Conservation (phyloP, 2,329 filamentous ascomycete genomes). For the Chaetoscypha palmicola region DNA sequence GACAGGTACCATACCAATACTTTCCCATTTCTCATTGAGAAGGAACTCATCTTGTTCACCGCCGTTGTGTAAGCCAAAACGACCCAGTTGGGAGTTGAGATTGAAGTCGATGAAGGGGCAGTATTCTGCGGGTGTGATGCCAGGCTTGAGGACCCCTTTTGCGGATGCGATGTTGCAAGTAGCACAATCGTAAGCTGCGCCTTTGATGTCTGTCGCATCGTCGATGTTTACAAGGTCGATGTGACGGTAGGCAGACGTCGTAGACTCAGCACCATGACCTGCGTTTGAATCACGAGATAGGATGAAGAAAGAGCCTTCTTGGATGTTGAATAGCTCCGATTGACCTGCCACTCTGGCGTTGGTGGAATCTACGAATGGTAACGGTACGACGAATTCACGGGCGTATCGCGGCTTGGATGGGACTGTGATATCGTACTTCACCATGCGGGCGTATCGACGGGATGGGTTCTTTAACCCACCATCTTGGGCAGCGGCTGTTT, state of each 20-base stretch:
- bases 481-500: constrained; percentile 57
- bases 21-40: constrained; percentile 75
- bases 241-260: constrained; percentile 56
- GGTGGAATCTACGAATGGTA: constrained; percentile 48
- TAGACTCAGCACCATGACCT: constrained; percentile 48
- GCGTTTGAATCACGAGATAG: constrained; percentile 55
- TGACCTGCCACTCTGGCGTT: constrained; percentile 53
- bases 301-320: constrained; percentile 57
- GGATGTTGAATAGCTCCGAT: constrained; percentile 60
- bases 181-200: constrained; percentile 33
- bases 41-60: constrained; percentile 50
- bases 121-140: constrained; percentile 51
- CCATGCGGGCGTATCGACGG: constrained; percentile 51
- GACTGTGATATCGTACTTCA: constrained; percentile 55
- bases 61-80: constrained; percentile 64
- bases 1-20: constrained; percentile 54
- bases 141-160: constrained; percentile 45
- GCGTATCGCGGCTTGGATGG: constrained; percentile 39
- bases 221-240: constrained; percentile 62
- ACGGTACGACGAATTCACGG: constrained; percentile 58
- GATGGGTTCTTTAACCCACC: constrained; percentile 49
- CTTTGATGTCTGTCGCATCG: constrained; percentile 53
- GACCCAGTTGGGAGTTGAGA: constrained; percentile 53
- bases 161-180: constrained; percentile 32
- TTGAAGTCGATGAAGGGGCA: constrained; percentile 65